Conservation (phyloP, 441 rosid species). For the Syzygium syzygioides region DNA sequence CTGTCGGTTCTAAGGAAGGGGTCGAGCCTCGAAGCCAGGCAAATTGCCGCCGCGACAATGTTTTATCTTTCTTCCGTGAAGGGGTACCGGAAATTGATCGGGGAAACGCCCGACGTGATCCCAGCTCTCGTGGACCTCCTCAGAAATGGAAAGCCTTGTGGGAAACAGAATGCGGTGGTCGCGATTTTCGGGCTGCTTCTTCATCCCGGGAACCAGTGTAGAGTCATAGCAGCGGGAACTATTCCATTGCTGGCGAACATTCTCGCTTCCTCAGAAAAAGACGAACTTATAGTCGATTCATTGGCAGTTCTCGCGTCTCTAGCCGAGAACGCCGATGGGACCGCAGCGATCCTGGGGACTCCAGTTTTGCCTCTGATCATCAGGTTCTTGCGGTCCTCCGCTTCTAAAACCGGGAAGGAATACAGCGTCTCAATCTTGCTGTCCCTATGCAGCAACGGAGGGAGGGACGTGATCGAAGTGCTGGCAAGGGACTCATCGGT, state of each 20-base stretch:
- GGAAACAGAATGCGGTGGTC: constrained; percentile 60
- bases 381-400: constrained; percentile 23
- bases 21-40: constrained; percentile 45
- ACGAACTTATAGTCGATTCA: constrained; percentile 47
- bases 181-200: constrained; percentile 47
- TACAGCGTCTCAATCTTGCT: constrained; percentile 45
- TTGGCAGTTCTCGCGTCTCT: constrained; percentile 53
- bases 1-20: constrained; percentile 47
- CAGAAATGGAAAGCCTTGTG: constrained; percentile 39
- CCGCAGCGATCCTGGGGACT: constrained; percentile 31
- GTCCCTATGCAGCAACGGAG: constrained; percentile 38
- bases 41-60: constrained; percentile 65
- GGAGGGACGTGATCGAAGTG: constrained; percentile 32
- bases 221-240: constrained; percentile 42
- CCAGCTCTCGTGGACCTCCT: constrained; percentile 48
- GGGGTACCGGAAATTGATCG: constrained; percentile 40
- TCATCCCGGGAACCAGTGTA: constrained; percentile 35
- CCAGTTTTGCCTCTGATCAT: constrained; percentile 29
- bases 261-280: constrained; percentile 29
- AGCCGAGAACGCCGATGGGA: constrained; percentile 43
- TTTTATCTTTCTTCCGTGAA: constrained; percentile 63
- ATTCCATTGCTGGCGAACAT: constrained; percentile 39
- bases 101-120: constrained; percentile 50
- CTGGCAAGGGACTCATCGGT: constrained; percentile 35
- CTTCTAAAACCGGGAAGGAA: constrained; percentile 41